phyloP scores from a whole-genome alignment of 2,329 filamentous ascomycete species.

The Ceratocystis variospora region DNA sequence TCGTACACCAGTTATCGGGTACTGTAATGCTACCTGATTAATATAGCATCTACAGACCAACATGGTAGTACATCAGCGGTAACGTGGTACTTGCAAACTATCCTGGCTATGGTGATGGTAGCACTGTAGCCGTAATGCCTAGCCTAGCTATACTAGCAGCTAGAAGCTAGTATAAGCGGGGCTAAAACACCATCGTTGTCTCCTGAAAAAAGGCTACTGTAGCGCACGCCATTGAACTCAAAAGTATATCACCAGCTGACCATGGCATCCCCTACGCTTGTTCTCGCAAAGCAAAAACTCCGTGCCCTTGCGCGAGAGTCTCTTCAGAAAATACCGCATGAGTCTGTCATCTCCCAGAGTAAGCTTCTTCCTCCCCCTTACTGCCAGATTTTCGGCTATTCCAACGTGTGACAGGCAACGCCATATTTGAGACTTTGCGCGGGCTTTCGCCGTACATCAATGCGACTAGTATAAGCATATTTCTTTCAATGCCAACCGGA shows the following conservation, averaged over 20 bases:
- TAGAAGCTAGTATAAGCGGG: too few relatives aligned
- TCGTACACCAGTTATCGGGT: background rate
- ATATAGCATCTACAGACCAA: too few relatives aligned
- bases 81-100: too few relatives aligned
- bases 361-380: slow-evolving; percentile 18
- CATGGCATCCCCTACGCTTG: slow-evolving; percentile 40
- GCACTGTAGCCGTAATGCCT: too few relatives aligned
- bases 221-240: too few relatives aligned
- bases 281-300: slow-evolving; percentile 61
- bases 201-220: too few relatives aligned
- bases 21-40: too few relatives aligned
- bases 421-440: slow-evolving; percentile 50
- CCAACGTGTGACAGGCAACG: slow-evolving; percentile 38
- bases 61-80: too few relatives aligned
- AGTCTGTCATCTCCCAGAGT: slow-evolving; percentile 58
- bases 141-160: too few relatives aligned
- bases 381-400: background rate
- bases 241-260: slow-evolving; percentile 12
- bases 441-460: slow-evolving; percentile 59
- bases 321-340: slow-evolving; percentile 46
- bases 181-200: too few relatives aligned
- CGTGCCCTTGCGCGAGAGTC: slow-evolving; percentile 54
- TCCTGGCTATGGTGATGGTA: too few relatives aligned
- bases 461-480: slow-evolving; percentile 67
- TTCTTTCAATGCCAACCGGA: slow-evolving; percentile 78